A percentile compares a stretch with the other conserved stretches of the same genome.
Conservation (phyloP, 441 rosid species). For the California macrophylla region DNA sequence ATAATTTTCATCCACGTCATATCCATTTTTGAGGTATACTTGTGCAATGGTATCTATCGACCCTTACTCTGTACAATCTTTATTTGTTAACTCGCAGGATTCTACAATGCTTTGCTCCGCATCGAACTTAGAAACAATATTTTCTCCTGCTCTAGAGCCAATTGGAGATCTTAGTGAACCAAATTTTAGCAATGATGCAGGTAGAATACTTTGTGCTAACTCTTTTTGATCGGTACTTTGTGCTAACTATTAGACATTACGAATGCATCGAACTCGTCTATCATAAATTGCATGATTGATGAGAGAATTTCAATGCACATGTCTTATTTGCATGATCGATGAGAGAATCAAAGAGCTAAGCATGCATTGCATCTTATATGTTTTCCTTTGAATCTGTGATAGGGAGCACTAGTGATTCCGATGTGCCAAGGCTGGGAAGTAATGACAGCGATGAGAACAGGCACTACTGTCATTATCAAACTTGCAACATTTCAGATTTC, state of each 20-base stretch:
- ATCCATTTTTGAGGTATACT: not conserved
- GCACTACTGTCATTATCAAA: conserved; percentile 44
- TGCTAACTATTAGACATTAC: not conserved
- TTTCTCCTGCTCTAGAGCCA: conserved; percentile 53
- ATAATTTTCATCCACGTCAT: too few relatives aligned
- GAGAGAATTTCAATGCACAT: not conserved
- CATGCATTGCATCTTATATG: not conserved
- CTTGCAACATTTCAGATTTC: conserved; percentile 71
- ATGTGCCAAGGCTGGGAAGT: conserved; percentile 35
- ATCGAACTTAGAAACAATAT: conserved; percentile 46
- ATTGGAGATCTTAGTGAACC: conserved; percentile 25
- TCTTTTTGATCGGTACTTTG: too few relatives aligned
- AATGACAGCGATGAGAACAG: conserved; percentile 43
- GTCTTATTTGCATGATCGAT: not conserved
- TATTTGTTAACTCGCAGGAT: conserved; percentile 34
- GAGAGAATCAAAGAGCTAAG: not conserved
- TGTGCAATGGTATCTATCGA: not conserved
- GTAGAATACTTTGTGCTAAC: conserved; percentile 18
- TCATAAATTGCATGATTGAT: not conserved
- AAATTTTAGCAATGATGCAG: conserved; percentile 29
- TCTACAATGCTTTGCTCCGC: conserved; percentile 21
- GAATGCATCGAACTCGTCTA: not conserved
- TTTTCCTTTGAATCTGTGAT: conserved; percentile 9
- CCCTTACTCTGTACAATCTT: not conserved
- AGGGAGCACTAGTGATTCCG: conserved; percentile 35